Evolutionary conservation across 2,329 filamentous ascomycete genomes (phyloP).

Genomic region (Westerdykella ornata): DNA sequence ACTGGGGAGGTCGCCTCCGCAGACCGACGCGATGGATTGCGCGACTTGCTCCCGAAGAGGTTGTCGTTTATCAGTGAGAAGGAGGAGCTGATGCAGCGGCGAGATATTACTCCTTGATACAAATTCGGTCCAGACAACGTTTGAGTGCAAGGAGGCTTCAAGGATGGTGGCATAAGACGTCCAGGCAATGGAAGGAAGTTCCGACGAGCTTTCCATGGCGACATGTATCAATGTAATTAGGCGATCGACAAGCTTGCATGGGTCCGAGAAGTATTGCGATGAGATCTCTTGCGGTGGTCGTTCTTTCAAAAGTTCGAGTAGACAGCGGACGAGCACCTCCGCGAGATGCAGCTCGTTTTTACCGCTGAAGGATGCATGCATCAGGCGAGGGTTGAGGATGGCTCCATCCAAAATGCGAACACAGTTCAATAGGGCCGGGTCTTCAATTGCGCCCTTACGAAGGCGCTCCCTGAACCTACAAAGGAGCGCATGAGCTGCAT

Average conservation of each 20-base stretch:
- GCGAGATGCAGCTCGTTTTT: conserved; percentile 22
- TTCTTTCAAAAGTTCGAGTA: conserved; percentile 34
- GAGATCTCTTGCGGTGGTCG: conserved; percentile 28
- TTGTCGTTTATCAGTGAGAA: conserved; percentile 21
- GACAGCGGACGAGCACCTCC: conserved; percentile 21
- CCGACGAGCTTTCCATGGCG: conserved; percentile 13
- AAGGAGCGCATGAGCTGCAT: conserved; percentile 28
- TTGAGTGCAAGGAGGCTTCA: conserved; percentile 34
- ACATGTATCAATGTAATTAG: conserved; percentile 23
- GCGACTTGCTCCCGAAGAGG: conserved; percentile 23
- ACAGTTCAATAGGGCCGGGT: conserved; percentile 26
- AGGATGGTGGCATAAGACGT: conserved; percentile 30
- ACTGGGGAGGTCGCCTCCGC: conserved; percentile 30
- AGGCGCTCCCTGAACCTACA: conserved; percentile 27
- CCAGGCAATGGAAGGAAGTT: conserved; percentile 11
- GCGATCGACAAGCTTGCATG: conserved; percentile 23
- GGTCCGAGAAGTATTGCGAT: conserved; percentile 28
- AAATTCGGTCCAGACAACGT: conserved; percentile 31
- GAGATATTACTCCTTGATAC: conserved; percentile 15
- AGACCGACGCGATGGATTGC: conserved; percentile 30
- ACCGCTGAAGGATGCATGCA: conserved; percentile 16
- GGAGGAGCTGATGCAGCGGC: conserved; percentile 26
- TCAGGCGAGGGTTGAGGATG: conserved; percentile 22
- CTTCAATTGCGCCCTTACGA: conserved; percentile 24
- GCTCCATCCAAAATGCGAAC: conserved; percentile 27